Evolutionary conservation across 139 green algal species (phyloP), one percentile per base, ranked within the genome.

Genomic region (Closterium sp.): DNA sequence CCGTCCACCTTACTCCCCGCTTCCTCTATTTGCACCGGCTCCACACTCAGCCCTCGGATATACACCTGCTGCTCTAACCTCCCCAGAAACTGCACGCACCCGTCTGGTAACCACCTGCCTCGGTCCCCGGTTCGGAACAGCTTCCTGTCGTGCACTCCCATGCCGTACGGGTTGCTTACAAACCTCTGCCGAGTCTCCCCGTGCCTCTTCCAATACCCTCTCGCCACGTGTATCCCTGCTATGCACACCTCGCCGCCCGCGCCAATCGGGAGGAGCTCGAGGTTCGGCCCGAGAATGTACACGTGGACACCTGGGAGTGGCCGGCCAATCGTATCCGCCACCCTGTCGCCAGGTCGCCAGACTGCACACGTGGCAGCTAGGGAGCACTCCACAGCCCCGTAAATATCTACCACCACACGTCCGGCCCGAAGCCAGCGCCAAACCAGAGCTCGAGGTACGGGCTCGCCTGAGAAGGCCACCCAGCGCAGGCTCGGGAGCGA

Each of bases 21-120:
- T 21, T 92, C 42, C 42, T 92, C 90, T 45, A 92, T 92, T 85
- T 92, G 50, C 21, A 30, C 73, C 32, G 90, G 90, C 90, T 92
- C 90, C 10, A 92, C 79, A 21, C 4, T 11, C 9, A 70, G 29
- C 27, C 91, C 91, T 31, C 90, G 31, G 22, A 94, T 85, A 29
- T 94, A 95, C 28, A 94, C 90, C 90, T 94, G 91, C 31, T 90
- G 90, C 19, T 94, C 92, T 21, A 94, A 32, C 19, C 92, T 79
- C 29, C 92, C 92, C 1, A 94, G 6, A 24, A 91, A 94, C 13
- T 94, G 79, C 28, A 94, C 31, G 85, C n/a, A 73, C 38, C 92
- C 92, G 45, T 94, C 90, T 42, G 50, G n/a, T n/a, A 93, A n/a
- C 92, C 92, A 94, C 24, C 90, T 31, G 32, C 31, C 27, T 5